Percentiles rank a stretch among this genome's conserved stretches.
These are phyloP conservation scores for Astrephomene gubernaculifera DNA, from an alignment of 139 green algal genomes.

Conservation along the genomic window DNA sequence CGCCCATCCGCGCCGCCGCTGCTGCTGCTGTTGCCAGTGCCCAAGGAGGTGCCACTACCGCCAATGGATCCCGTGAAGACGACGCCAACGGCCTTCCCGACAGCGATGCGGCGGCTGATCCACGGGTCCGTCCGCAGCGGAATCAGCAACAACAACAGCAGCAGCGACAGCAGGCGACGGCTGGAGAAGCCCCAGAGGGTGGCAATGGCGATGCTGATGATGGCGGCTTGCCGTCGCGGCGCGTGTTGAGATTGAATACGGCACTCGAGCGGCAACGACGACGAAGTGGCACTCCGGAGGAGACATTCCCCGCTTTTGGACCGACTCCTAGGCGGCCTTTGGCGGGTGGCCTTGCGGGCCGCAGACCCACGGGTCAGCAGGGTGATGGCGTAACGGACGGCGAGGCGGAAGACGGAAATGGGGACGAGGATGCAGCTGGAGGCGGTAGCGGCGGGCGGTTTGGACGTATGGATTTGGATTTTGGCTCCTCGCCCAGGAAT, in stretches of 20 bases:
- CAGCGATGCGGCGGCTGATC: not conserved
- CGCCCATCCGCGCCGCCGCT: not conserved
- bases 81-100: not conserved
- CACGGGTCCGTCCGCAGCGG: not conserved
- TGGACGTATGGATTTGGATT: no score
- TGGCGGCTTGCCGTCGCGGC: not conserved
- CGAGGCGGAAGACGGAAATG: no score
- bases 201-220: not conserved
- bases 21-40: no score
- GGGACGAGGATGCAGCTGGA: no score
- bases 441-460: no score
- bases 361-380: not conserved
- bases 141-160: not conserved
- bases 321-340: not conserved
- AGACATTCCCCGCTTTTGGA: constrained; percentile 29
- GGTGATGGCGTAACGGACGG: no score
- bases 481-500: no score
- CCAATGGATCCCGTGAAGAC: no score
- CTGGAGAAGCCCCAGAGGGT: not conserved
- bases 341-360: not conserved
- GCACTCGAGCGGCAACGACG: constrained; percentile 22
- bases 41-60: no score
- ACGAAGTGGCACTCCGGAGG: constrained; percentile 32
- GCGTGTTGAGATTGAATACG: constrained; percentile 4
- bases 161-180: not conserved